Evolutionary conservation across 768 basidiomycete genomes (phyloP), one percentile per base, ranked within the genome.

Genomic region (Agrocybe pediades): DNA sequence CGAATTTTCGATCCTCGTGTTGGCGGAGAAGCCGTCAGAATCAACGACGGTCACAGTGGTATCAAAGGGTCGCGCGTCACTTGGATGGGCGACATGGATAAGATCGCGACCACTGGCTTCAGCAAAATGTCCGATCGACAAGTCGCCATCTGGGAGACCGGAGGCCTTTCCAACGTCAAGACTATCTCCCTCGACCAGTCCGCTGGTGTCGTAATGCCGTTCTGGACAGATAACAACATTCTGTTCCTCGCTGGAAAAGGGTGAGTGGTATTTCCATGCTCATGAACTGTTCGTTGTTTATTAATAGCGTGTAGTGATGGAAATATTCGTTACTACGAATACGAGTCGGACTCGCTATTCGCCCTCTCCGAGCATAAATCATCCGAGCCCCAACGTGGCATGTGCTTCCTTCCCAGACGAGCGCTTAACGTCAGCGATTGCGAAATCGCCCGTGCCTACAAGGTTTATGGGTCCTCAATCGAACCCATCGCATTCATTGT

Each of bases 321-420:
- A 24, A 99, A 99, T 68, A 87, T 98, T 57, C 87, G 96, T n/a
- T 96, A 92, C 80, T 98, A 88, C 70, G 97, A 99, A 68, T 95
- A 88, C 71, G 95, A 97, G 63, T 83, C 81, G 26, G 95, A 98
- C 71, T 78, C 85, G 43, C 78, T 98, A 17, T 79, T 84, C 72
- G 69, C 83, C 16, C 78, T 94, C 4, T 76, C 86, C 17, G 97
- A 98, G 67, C 83, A 95, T 79, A 90, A 95, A 69, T 90, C 88
- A 3, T 78, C 86, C 17, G 92, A 95, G 47, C 95, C 96, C 24
- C 96, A 98, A 70, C 91, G 95, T 47, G 97, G 97, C 11, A 91
- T 98, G 86, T 92, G 90, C 68, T 95, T 98, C 87, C 81, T 97
- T 40, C 97, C 97, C 11, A 85, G 95, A 29, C 90, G 95, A 44